phyloP scores from a whole-genome alignment of 345 rosid species.

The Rhodomyrtus tomentosa region DNA sequence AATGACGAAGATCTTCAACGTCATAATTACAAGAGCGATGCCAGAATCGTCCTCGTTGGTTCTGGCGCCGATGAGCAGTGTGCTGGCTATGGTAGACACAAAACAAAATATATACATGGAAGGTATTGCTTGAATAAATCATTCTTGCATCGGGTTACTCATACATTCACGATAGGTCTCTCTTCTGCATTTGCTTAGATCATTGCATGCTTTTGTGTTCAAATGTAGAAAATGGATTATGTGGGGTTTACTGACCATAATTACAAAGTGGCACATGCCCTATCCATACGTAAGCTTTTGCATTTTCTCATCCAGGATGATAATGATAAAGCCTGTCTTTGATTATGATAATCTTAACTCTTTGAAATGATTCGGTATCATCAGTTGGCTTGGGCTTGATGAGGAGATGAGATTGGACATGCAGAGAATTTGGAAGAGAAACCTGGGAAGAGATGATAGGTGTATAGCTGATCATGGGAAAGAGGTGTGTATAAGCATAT shows the following conservation, averaged over 20 bases:
- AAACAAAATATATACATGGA: constrained; percentile 64
- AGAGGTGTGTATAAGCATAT: constrained; percentile 38
- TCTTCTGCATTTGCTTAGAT: not conserved
- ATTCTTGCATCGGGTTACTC: not conserved
- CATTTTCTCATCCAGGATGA: not conserved
- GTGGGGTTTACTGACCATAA: not conserved
- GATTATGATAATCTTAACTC: not conserved
- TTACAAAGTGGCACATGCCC: not conserved
- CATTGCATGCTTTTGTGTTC: not conserved
- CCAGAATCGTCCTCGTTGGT: constrained; percentile 78
- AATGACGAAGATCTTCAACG: constrained; percentile 12
- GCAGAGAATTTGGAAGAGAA: constrained; percentile 97
- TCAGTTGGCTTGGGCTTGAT: constrained; percentile 69
- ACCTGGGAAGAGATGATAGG: constrained; percentile 94
- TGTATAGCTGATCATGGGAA: constrained; percentile 80
- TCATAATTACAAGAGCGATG: constrained; percentile 42
- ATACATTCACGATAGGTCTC: not conserved
- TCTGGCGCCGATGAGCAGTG: constrained; percentile 99
- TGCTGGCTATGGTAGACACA: constrained; percentile 97
- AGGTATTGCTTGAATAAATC: constrained; percentile 28
- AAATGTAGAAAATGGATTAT: not conserved
- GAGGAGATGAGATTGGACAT: constrained; percentile 97
- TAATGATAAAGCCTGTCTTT: not conserved
- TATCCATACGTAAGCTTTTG: not conserved
- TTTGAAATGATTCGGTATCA: not conserved